phyloP scores from a whole-genome alignment of 1,284 basidiomycete species.

The Moesziomyces antarcticus region DNA sequence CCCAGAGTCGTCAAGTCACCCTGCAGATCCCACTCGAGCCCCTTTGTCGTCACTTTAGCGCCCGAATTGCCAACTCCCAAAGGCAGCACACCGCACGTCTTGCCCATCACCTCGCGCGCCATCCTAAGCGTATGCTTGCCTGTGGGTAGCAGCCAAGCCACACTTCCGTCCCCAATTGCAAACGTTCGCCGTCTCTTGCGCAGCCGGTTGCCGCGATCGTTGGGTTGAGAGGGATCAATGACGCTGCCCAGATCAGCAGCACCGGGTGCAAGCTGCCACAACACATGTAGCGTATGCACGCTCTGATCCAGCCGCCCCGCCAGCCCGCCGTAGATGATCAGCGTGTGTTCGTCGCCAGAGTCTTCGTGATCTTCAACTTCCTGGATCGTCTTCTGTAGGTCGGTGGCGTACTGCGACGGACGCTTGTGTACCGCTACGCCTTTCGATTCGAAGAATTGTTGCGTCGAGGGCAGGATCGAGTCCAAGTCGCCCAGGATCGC shows the following conservation, averaged over 20 bases:
- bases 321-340: slow-evolving; percentile 87
- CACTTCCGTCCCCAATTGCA: slow-evolving; percentile 84
- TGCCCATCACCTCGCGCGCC: slow-evolving; percentile 79
- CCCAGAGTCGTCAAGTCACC: slow-evolving; percentile 53
- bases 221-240: slow-evolving; percentile 30
- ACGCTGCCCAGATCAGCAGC: slow-evolving; percentile 30
- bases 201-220: slow-evolving; percentile 24
- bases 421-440: slow-evolving; percentile 78
- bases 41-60: slow-evolving; percentile 81
- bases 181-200: slow-evolving; percentile 75
- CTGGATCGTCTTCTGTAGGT: slow-evolving; percentile 89
- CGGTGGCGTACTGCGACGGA: slow-evolving; percentile 83
- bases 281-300: slow-evolving; percentile 84
- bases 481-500: slow-evolving; percentile 94
- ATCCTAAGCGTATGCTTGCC: slow-evolving; percentile 82
- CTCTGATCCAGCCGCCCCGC: slow-evolving; percentile 94
- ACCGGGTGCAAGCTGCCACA: slow-evolving; percentile 79
- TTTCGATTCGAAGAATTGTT: slow-evolving; percentile 76
- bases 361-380: slow-evolving; percentile 73
- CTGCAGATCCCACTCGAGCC: slow-evolving; percentile 86
- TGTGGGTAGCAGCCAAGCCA: slow-evolving; percentile 85
- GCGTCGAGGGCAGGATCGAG: slow-evolving; percentile 81
- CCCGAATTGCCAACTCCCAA: slow-evolving; percentile 75
- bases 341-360: slow-evolving; percentile 67
- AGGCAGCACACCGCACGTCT: slow-evolving; percentile 91